phyloP scores from a whole-genome alignment of 768 basidiomycete species.

The Megacollybia marginata region DNA sequence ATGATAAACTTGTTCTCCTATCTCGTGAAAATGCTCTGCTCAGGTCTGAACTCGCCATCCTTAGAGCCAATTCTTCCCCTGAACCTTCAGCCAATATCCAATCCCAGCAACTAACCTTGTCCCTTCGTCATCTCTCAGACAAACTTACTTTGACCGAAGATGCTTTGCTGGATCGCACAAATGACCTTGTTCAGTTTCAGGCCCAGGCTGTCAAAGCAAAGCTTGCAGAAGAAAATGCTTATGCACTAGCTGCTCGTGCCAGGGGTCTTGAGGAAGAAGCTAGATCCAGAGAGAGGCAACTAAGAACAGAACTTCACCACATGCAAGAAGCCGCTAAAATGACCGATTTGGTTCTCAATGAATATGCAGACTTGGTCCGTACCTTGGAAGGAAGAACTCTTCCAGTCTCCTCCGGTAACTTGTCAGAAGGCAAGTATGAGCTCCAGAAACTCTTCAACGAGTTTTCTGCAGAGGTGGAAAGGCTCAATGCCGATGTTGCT shows the following conservation, averaged over 20 bases:
- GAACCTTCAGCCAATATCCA: slow-evolving; percentile 21
- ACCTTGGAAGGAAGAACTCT: slow-evolving; percentile 41
- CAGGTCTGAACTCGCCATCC: slow-evolving; percentile 42
- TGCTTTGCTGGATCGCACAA: slow-evolving; percentile 39
- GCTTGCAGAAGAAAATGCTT: slow-evolving; percentile 40
- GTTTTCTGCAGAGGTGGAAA: slow-evolving; percentile 40
- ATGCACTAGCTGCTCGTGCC: slow-evolving; percentile 44
- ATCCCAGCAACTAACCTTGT: slow-evolving; percentile 51
- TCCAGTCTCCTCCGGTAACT: slow-evolving; percentile 8
- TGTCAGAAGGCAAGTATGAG: slow-evolving; percentile 41
- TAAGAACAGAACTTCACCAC: slow-evolving; percentile 36
- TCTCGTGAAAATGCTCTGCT: slow-evolving; percentile 55
- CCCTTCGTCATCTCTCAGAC: slow-evolving; percentile 60
- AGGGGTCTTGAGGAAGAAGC: slow-evolving; percentile 50
- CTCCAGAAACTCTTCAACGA: slow-evolving; percentile 43
- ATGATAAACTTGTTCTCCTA: slow-evolving; percentile 39
- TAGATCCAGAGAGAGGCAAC: slow-evolving; percentile 37
- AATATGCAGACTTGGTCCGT: slow-evolving; percentile 73
- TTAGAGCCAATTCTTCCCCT: slow-evolving; percentile 47
- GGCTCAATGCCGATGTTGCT: slow-evolving; percentile 34
- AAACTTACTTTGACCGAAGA: slow-evolving; percentile 60
- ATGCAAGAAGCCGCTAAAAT: slow-evolving; percentile 54
- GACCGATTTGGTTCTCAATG: slow-evolving; percentile 57
- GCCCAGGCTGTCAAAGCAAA: slow-evolving; percentile 37
- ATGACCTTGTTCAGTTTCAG: slow-evolving; percentile 34